These are phyloP conservation scores for Sequoiadendron giganteum DNA, from an alignment of 75 land plant species.

Conservation along the genomic window DNA sequence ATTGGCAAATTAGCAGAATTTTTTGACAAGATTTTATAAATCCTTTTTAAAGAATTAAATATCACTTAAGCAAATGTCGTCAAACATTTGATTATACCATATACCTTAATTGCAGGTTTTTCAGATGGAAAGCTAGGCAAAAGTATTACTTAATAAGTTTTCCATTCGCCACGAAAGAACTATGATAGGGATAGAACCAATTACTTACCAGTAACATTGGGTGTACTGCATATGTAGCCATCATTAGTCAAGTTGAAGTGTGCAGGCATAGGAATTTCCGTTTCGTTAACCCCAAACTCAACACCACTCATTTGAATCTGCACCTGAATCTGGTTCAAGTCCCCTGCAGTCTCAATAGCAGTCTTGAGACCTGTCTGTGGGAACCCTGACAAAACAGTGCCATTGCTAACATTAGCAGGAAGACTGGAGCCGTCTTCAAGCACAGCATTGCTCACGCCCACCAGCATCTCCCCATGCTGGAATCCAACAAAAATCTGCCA, in stretches of 20 bases:
- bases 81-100: neutral
- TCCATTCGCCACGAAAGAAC: neutral
- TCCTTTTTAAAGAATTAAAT: neutral
- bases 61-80: neutral
- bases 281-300: slow-evolving; percentile 60
- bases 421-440: slow-evolving; percentile 42
- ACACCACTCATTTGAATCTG: slow-evolving; percentile 54
- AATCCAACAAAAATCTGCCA: slow-evolving; percentile 81
- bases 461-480: slow-evolving; percentile 64
- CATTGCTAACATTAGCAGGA: slow-evolving; percentile 61
- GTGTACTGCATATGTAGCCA: slow-evolving; percentile 56
- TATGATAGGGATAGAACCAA: neutral
- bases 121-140: neutral
- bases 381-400: slow-evolving; percentile 49
- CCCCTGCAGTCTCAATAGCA: slow-evolving; percentile 85
- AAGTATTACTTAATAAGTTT: neutral
- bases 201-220: slow-evolving; percentile 32
- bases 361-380: slow-evolving; percentile 57
- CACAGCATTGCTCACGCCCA: slow-evolving; percentile 46
- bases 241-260: slow-evolving; percentile 55
- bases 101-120: neutral
- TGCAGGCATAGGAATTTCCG: slow-evolving; percentile 62
- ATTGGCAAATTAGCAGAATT: neutral
- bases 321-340: slow-evolving; percentile 50
- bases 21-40: neutral